phyloP scores from a whole-genome alignment of 1,139 yeast genomes.

The Candida tetrigidarum region DNA sequence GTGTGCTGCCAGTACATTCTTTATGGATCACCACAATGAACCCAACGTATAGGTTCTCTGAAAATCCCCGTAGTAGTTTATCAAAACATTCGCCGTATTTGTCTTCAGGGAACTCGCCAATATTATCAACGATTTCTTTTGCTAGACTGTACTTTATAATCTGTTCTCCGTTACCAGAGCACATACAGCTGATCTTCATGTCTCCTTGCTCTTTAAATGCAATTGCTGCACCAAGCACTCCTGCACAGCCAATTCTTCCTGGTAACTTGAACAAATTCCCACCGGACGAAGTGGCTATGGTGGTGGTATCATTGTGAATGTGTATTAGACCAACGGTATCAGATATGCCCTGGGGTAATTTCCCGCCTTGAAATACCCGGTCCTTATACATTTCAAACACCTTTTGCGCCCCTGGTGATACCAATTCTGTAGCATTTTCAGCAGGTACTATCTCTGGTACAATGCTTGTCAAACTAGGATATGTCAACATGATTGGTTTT shows the following conservation, averaged over 20 bases:
- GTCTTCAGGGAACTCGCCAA: conserved; percentile 10
- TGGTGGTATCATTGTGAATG: conserved; percentile 19
- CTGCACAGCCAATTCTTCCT: conserved; percentile 60
- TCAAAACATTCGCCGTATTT: conserved; percentile 19
- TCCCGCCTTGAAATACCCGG: conserved; percentile 13
- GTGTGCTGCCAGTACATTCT: conserved; percentile 16
- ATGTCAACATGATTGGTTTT: conserved; percentile 29
- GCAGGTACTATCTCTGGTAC: conserved; percentile 7
- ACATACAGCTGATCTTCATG: conserved; percentile 40
- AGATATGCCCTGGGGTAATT: conserved; percentile 17
- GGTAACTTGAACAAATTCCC: conserved; percentile 54
- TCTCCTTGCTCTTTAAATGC: conserved; percentile 24
- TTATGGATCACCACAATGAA: conserved; percentile 28
- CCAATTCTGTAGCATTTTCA: conserved; percentile 12
- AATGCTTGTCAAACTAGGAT: conserved; percentile 14
- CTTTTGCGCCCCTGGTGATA: conserved; percentile 22
- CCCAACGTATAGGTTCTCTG: conserved; percentile 32
- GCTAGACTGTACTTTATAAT: conserved; percentile 48
- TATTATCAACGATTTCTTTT: conserved; percentile 24
- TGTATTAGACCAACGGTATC: conserved; percentile 42
- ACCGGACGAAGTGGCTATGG: conserved; percentile 51
- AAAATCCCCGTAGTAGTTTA: conserved; percentile 10
- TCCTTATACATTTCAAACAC: conserved; percentile 20
- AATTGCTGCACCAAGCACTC: conserved; percentile 49
- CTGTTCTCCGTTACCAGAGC: conserved; percentile 63